A percentile compares a stretch with the other conserved stretches of the same genome.
phyloP scores from a whole-genome alignment of 768 basidiomycete genomes.

The Leccinum incarnatum region DNA sequence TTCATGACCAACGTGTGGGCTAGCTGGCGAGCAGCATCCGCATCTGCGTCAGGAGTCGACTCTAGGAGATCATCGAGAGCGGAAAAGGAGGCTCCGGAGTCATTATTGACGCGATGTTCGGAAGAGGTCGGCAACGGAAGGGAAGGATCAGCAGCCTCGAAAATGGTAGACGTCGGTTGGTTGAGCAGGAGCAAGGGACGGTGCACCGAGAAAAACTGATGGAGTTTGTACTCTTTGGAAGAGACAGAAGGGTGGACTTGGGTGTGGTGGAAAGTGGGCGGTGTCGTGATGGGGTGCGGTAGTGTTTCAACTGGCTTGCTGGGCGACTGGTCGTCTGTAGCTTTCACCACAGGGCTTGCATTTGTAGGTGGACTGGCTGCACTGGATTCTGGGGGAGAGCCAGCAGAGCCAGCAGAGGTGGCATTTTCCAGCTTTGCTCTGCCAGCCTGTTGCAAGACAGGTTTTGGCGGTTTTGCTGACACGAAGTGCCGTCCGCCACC shows the following conservation, averaged over 20 bases:
- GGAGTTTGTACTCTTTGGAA: constrained; percentile 70
- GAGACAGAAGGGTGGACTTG: constrained; percentile 55
- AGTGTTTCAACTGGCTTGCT: constrained; percentile 25
- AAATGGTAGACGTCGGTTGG: constrained; percentile 57
- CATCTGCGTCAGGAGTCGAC: constrained; percentile 66
- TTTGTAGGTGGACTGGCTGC: constrained; percentile 14
- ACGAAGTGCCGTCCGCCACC: constrained; percentile 76
- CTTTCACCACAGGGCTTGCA: constrained; percentile 12
- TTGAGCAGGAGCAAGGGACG: constrained; percentile 72
- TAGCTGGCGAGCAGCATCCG: constrained; percentile 78
- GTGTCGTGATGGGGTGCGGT: constrained; percentile 11
- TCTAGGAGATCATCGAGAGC: constrained; percentile 45
- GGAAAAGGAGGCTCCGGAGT: constrained; percentile 24
- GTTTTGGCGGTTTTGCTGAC: constrained; percentile 62
- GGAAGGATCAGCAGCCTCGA: constrained; percentile 33
- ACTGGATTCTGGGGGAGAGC: constrained; percentile 29
- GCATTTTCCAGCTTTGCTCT: constrained; percentile 41
- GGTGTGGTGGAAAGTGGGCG: constrained; percentile 7
- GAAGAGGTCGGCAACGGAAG: constrained; percentile 18
- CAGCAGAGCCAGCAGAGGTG: constrained; percentile 32
- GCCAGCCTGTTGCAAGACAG: constrained; percentile 35
- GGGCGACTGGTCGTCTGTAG: constrained; percentile 30
- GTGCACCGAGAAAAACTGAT: constrained; percentile 83
- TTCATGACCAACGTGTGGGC: constrained; percentile 69
- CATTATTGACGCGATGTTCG: constrained; percentile 26